Evolutionary conservation across 768 basidiomycete genomes (phyloP).

Genomic region (Hebeloma cylindrosporum): DNA sequence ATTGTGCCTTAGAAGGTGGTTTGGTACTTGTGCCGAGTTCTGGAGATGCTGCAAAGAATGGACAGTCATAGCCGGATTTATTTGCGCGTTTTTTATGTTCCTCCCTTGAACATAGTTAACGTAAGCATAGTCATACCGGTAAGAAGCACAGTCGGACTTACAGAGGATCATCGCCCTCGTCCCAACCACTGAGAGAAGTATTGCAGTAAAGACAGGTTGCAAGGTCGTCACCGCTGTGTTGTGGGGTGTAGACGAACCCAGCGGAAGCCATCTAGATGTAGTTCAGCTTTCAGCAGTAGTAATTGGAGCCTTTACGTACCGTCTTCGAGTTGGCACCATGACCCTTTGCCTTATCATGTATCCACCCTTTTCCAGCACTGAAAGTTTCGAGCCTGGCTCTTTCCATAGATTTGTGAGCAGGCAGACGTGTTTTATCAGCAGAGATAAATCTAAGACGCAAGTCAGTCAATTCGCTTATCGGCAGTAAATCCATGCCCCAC

Average conservation of each 20-base stretch:
- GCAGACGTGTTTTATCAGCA: slow-evolving; percentile 59
- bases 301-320: slow-evolving; percentile 34
- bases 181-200: slow-evolving; percentile 82
- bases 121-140: slow-evolving; percentile 4
- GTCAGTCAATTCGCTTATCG: not conserved
- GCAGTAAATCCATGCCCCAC: slow-evolving; percentile 36
- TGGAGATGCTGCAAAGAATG: slow-evolving; percentile 37
- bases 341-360: slow-evolving; percentile 58
- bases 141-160: slow-evolving; percentile 48
- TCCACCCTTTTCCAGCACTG: slow-evolving; percentile 55
- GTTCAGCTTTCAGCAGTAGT: slow-evolving; percentile 4
- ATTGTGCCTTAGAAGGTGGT: slow-evolving; percentile 26
- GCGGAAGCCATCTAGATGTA: slow-evolving; percentile 76
- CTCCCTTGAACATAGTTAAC: slow-evolving; percentile 46
- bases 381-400: slow-evolving; percentile 73
- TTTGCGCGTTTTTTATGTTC: slow-evolving; percentile 71
- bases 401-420: slow-evolving; percentile 67
- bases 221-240: slow-evolving; percentile 67
- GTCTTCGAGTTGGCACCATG: slow-evolving; percentile 74
- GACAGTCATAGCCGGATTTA: slow-evolving; percentile 44
- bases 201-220: slow-evolving; percentile 87
- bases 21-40: slow-evolving; percentile 19
- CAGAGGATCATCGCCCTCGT: slow-evolving; percentile 83
- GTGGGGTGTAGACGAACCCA: slow-evolving; percentile 82
- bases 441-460: slow-evolving; percentile 52